These are phyloP conservation scores for Mrakiaceae sp. DNA, from an alignment of 1,284 basidiomycete genomes.

Conservation along the genomic window DNA sequence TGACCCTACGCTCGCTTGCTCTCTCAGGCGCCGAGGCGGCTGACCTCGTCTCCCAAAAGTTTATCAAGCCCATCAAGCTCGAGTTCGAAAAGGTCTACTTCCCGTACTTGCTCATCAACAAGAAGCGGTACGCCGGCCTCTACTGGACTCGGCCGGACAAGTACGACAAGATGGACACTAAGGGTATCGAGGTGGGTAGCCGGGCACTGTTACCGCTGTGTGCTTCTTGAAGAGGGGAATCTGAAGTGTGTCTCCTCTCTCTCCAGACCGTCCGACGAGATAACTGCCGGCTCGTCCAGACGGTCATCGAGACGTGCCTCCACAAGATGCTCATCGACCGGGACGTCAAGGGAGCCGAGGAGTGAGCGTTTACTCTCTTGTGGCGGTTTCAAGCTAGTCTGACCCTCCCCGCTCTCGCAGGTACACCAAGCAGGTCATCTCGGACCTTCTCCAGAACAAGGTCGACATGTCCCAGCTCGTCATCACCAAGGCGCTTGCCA, in stretches of 20 bases:
- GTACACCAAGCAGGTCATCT: conserved; percentile 82
- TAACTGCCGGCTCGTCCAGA: conserved; percentile 88
- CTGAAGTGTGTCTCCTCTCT: background rate
- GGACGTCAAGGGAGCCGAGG: conserved; percentile 82
- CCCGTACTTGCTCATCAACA: conserved; percentile 89
- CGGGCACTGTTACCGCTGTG: background rate
- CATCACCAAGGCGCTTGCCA: conserved; percentile 89
- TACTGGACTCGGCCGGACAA: conserved; percentile 92
- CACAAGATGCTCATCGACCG: conserved; percentile 93
- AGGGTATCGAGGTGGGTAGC: conserved; percentile 77
- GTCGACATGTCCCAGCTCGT: conserved; percentile 96
- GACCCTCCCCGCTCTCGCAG: conserved; percentile 36
- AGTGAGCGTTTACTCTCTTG: conserved; percentile 42
- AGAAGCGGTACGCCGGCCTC: conserved; percentile 90
- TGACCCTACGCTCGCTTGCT: background rate
- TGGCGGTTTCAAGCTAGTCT: background rate
- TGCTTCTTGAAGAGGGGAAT: background rate
- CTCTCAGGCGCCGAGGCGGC: conserved; percentile 78
- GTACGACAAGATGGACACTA: conserved; percentile 97
- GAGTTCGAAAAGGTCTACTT: conserved; percentile 99
- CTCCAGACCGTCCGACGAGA: conserved; percentile 83
- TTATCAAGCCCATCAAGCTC: conserved; percentile 87
- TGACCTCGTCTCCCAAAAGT: conserved; percentile 79
- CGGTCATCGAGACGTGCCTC: conserved; percentile 90
- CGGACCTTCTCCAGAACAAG: conserved; percentile 87